Base-by-base conservation (phyloP, 2,329 filamentous ascomycete species). In the Diaporthe aspalathi region DNA sequence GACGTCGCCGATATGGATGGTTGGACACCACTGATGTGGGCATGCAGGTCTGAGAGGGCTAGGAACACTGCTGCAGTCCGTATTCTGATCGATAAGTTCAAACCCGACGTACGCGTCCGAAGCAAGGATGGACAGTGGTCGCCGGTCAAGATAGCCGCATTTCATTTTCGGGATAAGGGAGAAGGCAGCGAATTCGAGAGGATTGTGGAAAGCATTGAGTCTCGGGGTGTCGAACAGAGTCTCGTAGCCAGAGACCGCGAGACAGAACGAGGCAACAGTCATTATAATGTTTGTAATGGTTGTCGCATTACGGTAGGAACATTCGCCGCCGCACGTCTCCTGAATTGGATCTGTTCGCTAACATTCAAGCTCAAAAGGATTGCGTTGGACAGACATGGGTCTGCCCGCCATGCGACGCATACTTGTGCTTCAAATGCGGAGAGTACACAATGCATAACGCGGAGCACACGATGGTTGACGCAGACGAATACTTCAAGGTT, bases 11-110 rank as follows among this genome's bases (percentile, higher is more conserved):
- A 65, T 38, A 16, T 50, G 29, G 60, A 65, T 20, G 60, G 60
- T 2, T 65, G 60, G 60, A 65, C 60, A 9, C 60, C 60, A 24
- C 9, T 65, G 14, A 65, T 65, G 60, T 65, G 60, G 60, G 24
- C 27, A 2, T 50, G 43, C 40, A 65, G 12, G n/a, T n/a, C n/a
- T n/a, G n/a, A n/a, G n/a, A n/a, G n/a, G 1, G 5, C 12, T 0
- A 3, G 0, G 0, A 5, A 0, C 1, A n/a, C 17, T n/a, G 5
- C 2, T 12, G 1, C 24, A 1, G 45, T 20, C 27, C 5, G 16
- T 1, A 5, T 14, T 3, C 27, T 65, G 6, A 20, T 65, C 22
- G n/a, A 65, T 16, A 3, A 38, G 5, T 65, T 24, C 29, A 22
- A 38, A 50, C 43, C 45, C 11, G 45, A 50, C 32, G 6, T n/a